A percentile compares a stretch with the other conserved stretches of the same genome.
phyloP scores from a whole-genome alignment of 2,329 filamentous ascomycete genomes.

The Dendrostoma leiphaemia region DNA sequence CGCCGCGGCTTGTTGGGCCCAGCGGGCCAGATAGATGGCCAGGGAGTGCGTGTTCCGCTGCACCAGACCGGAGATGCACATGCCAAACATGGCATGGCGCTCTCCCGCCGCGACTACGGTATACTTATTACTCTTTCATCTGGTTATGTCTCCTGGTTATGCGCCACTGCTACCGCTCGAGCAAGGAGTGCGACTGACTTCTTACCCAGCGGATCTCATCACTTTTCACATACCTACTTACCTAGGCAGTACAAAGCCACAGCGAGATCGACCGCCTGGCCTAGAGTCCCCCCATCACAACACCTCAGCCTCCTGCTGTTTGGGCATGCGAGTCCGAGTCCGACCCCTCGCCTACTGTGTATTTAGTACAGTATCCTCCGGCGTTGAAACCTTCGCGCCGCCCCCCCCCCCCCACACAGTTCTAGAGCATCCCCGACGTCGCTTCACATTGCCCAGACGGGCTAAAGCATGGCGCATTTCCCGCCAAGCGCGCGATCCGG shows the following conservation, averaged over 20 bases:
- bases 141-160: background rate
- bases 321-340: too few species aligned
- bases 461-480: background rate
- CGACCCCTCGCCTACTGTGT: too few species aligned
- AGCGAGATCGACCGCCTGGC: too few species aligned
- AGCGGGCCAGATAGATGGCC: background rate
- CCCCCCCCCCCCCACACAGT: background rate
- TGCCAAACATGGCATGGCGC: conserved; percentile 15
- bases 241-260: too few species aligned
- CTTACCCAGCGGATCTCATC: background rate
- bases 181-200: background rate
- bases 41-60: background rate
- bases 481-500: background rate
- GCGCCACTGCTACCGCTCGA: background rate
- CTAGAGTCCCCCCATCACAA: too few species aligned
- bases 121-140: conserved; percentile 7
- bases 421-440: background rate
- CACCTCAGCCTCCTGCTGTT: too few species aligned
- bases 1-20: too few species aligned
- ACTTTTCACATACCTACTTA: too few species aligned
- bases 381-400: too few species aligned
- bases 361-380: too few species aligned
- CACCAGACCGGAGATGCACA: conserved; percentile 10
- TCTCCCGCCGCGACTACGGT: background rate
- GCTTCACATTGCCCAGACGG: conserved; percentile 1